Evolutionary conservation across 2,329 filamentous ascomycete species (phyloP).

Genomic region (Fusarium sp.): DNA sequence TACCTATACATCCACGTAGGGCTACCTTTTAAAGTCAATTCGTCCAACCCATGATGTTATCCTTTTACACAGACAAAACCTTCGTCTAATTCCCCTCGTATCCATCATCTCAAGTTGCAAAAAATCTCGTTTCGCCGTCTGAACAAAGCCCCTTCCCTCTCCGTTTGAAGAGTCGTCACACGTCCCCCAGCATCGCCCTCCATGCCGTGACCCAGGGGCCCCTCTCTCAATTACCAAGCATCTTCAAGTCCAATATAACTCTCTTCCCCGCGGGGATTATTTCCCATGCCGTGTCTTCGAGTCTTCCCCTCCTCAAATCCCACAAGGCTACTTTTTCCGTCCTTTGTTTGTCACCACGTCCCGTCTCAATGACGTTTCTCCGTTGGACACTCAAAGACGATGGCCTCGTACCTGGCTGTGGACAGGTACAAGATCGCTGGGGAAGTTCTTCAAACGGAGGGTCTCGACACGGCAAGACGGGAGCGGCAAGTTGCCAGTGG

Average conservation of each 20-base stretch:
- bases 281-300: slow-evolving; percentile 17
- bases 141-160: slow-evolving; percentile 9
- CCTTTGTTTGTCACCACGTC: slow-evolving; percentile 15
- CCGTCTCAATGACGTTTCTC: slow-evolving; percentile 17
- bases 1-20: not conserved
- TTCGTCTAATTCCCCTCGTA: not conserved
- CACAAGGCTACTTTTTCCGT: slow-evolving; percentile 34
- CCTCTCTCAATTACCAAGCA: not conserved
- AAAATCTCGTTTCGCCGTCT: not conserved
- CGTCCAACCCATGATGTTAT: not conserved
- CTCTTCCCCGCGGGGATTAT: slow-evolving; percentile 20
- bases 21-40: not conserved
- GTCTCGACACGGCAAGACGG: slow-evolving; percentile 31
- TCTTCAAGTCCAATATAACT: not conserved
- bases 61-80: not conserved
- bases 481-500: slow-evolving; percentile 26
- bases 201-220: slow-evolving; percentile 38
- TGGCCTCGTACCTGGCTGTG: not conserved
- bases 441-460: slow-evolving; percentile 9
- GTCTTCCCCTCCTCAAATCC: not conserved
- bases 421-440: not conserved
- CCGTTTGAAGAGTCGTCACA: slow-evolving; percentile 40
- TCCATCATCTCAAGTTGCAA: not conserved
- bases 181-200: slow-evolving; percentile 37
- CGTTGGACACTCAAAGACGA: slow-evolving; percentile 7